phyloP scores from a whole-genome alignment of 805 yeast species.

The Candida hungchunana region DNA sequence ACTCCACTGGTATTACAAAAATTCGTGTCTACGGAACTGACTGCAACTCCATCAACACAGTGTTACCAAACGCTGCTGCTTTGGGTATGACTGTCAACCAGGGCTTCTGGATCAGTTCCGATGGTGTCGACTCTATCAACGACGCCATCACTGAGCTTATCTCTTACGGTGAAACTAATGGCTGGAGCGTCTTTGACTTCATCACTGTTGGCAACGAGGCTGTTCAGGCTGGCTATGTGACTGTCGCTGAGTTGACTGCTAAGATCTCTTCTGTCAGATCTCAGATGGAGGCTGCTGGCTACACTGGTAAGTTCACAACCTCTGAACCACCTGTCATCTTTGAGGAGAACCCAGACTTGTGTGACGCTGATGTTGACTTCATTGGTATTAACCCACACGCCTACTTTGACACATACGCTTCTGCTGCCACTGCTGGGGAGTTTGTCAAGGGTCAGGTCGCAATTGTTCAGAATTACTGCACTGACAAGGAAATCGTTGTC shows the following conservation, averaged over 20 bases:
- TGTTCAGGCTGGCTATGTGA: conserved; percentile 53
- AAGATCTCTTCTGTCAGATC: conserved; percentile 65
- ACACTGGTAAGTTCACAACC: conserved; percentile 70
- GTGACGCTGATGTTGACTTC: conserved; percentile 69
- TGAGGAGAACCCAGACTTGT: conserved; percentile 58
- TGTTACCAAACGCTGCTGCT: conserved; percentile 52
- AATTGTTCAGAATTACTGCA: conserved; percentile 52
- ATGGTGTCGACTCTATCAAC: conserved; percentile 71
- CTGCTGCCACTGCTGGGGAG: conserved; percentile 66
- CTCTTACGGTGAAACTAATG: conserved; percentile 39
- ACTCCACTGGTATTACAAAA: conserved; percentile 54
- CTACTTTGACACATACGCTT: conserved; percentile 62
- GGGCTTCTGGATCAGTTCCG: conserved; percentile 74
- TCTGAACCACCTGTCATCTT: conserved; percentile 86
- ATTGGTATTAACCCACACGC: conserved; percentile 87
- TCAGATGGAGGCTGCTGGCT: conserved; percentile 63
- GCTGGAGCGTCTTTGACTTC: conserved; percentile 73
- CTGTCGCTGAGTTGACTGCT: conserved; percentile 55
- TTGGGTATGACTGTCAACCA: conserved; percentile 75
- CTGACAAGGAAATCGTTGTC: conserved; percentile 48
- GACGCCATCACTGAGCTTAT: conserved; percentile 51
- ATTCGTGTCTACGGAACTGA: conserved; percentile 86
- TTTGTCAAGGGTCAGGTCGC: conserved; percentile 63
- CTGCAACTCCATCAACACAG: conserved; percentile 63
- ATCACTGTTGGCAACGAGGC: conserved; percentile 91